Conservation (phyloP, 148 eudicot genomes). For the Fagopyrum tataricum region DNA sequence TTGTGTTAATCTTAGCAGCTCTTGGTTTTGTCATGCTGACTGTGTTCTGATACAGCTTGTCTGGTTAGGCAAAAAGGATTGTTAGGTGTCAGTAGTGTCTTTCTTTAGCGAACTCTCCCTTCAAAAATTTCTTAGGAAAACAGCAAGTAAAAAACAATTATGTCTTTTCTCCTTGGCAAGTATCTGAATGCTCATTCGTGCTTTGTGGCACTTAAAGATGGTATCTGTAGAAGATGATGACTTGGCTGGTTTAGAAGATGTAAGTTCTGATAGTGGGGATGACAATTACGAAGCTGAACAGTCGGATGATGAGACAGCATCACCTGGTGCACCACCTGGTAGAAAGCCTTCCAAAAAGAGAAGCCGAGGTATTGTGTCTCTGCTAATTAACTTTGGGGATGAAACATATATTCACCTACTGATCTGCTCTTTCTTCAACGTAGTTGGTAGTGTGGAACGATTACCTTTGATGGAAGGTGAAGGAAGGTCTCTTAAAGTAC, state of each 20-base stretch:
- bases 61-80: neutral
- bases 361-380: constrained; percentile 51
- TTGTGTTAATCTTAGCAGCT: neutral
- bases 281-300: constrained; percentile 86
- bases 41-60: neutral
- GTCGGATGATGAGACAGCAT: constrained; percentile 56
- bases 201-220: constrained; percentile 39
- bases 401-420: constrained; percentile 6
- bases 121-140: neutral
- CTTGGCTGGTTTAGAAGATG: constrained; percentile 91
- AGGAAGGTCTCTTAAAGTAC: constrained; percentile 80
- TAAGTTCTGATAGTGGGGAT: constrained; percentile 88
- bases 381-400: neutral
- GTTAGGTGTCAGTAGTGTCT: neutral
- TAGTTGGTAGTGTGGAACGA: constrained; percentile 46
- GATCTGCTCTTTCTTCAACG: constrained; percentile 8
- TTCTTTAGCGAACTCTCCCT: neutral
- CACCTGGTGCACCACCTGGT: constrained; percentile 45
- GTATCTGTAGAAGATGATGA: constrained; percentile 95
- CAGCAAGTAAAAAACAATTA: neutral
- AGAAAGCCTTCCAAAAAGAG: constrained; percentile 69
- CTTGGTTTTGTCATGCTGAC: neutral
- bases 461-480: constrained; percentile 96
- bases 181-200: neutral
- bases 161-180: neutral